phyloP scores from a whole-genome alignment of 768 basidiomycete genomes.

The Ramaria rubella region DNA sequence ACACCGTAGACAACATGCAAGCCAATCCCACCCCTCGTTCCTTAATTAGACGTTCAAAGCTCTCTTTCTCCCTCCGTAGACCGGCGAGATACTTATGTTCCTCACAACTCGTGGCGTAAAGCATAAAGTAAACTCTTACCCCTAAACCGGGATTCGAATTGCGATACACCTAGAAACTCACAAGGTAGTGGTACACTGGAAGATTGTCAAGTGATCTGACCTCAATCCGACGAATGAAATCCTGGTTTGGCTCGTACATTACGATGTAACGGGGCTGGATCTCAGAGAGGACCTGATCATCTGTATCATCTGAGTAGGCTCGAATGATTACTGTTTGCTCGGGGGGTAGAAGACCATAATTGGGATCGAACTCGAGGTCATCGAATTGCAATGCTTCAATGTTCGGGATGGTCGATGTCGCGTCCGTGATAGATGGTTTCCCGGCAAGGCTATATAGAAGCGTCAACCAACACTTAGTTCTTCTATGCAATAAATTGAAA shows the following conservation, averaged over 20 bases:
- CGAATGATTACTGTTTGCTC: conserved; percentile 81
- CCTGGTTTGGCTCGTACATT: conserved; percentile 92
- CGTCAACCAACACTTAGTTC: background rate
- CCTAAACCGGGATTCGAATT: conserved; percentile 75
- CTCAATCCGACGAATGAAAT: conserved; percentile 89
- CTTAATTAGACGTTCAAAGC: conserved; percentile 87
- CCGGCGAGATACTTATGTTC: conserved; percentile 93
- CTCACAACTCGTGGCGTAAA: conserved; percentile 89
- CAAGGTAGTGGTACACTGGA: background rate
- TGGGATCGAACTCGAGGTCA: conserved; percentile 53
- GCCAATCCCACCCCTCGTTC: conserved; percentile 71
- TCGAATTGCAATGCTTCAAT: conserved; percentile 29
- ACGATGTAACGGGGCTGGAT: conserved; percentile 87
- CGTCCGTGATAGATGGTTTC: background rate
- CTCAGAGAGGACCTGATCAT: conserved; percentile 83
- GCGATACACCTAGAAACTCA: conserved; percentile 65
- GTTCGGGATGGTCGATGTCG: background rate
- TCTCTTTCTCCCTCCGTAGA: conserved; percentile 85
- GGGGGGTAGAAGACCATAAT: conserved; percentile 73
- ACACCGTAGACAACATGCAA: background rate
- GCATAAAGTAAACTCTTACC: conserved; percentile 90
- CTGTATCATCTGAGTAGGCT: conserved; percentile 86
- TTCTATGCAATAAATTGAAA: conserved; percentile 7
- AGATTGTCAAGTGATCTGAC: conserved; percentile 33
- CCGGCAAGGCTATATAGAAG: background rate